phyloP scores from a whole-genome alignment of 305 asterid genomes.

The Nicotiana rustica region DNA sequence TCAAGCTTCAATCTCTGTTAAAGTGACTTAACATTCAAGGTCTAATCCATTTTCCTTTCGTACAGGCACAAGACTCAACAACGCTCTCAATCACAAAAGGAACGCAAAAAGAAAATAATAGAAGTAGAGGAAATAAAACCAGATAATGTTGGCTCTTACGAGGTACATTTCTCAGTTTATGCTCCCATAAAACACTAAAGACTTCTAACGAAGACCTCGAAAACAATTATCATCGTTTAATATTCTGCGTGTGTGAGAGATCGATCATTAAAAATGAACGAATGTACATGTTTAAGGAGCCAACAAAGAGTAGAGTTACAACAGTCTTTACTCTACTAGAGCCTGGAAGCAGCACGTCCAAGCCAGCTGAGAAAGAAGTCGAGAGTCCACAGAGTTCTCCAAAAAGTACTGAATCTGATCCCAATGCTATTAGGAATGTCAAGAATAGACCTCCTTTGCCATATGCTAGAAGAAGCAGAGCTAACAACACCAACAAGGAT shows the following conservation, averaged over 20 bases:
- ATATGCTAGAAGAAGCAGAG: conserved; percentile 37
- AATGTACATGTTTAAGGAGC: conserved; percentile 41
- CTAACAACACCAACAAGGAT: conserved; percentile 34
- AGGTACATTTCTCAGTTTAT: conserved; percentile 18
- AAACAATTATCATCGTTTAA: background rate
- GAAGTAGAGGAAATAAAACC: conserved; percentile 45
- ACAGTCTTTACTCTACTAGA: conserved; percentile 48
- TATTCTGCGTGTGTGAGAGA: background rate
- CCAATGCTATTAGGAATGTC: conserved; percentile 43
- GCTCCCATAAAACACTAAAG: background rate
- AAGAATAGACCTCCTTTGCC: conserved; percentile 59
- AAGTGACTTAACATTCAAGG: background rate
- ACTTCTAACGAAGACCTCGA: background rate
- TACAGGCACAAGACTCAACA: conserved; percentile 62
- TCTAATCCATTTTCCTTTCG: background rate
- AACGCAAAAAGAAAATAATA: conserved; percentile 50
- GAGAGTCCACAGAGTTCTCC: conserved; percentile 41
- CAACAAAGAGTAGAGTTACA: conserved; percentile 48
- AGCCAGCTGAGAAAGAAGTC: conserved; percentile 40
- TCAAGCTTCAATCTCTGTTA: background rate
- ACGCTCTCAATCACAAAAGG: conserved; percentile 59
- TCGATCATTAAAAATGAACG: background rate
- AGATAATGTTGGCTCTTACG: conserved; percentile 35
- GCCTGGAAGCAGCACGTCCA: conserved; percentile 56
- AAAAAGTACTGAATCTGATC: conserved; percentile 48